Base-by-base conservation (phyloP, 495 filamentous ascomycete genomes). In the Neurospora pannonica region DNA sequence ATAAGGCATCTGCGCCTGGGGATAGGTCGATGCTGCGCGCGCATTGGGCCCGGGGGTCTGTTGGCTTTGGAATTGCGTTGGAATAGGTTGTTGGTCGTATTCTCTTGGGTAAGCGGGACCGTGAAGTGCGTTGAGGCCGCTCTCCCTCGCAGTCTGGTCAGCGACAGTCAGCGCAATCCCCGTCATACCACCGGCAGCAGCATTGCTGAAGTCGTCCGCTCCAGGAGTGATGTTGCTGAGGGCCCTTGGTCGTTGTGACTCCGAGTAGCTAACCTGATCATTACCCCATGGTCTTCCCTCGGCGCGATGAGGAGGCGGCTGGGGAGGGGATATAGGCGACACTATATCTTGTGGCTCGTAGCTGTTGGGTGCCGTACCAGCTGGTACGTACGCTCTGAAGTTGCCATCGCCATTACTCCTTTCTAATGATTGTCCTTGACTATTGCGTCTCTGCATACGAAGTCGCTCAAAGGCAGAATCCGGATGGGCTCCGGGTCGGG, bases 131-230 rank as follows among this genome's bases (percentile, higher is more conserved):
- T 94, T 88, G 70, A 92, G 73, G 17, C 92, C 93, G 82, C 91
- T 93, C 75, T 93, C 88, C 74, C 92, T 84, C 75, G 90, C 87
- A 82, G 93, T 89, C 38, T 86, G 87, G 72, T 92, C 92, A 6
- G 92, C 93, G 73, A 94, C 89, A 70, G 88, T 92, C 75, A 90
- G 83, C 70, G 93, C 92, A 72, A 95, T 90, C 36, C 91, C 92
- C 21, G 91, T 87, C 79, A 95, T 92, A 36, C 93, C 93, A 72
- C 93, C 93, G 69, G 87, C 88, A 15, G 92, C 92, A 54, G 85
- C 81, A 36, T 90, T 88, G 67, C 92, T 88, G 71, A 93, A 88
- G 78, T 95, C 94, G 81, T 94, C 93, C 43, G 88, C 87, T 11
- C 91, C 92, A 5, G 92, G 93, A 8, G 92, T 93, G 54, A 89